Conservation (phyloP, 371 early-diverging fungal species). For the Rhizopus microsporus region DNA sequence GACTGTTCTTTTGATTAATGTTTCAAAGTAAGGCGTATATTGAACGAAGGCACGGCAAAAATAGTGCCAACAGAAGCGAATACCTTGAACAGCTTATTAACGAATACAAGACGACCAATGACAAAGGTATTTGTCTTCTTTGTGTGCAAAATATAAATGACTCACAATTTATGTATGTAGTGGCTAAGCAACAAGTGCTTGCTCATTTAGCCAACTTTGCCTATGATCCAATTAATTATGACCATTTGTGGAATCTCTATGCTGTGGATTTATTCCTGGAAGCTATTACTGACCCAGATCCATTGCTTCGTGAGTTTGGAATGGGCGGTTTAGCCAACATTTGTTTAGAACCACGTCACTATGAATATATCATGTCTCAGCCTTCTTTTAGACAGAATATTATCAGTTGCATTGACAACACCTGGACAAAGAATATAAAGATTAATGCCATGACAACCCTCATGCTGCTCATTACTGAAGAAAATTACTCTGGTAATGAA, state of each 20-base stretch:
- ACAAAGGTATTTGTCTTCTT: background rate
- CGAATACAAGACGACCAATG: constrained; percentile 40
- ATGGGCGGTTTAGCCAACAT: constrained; percentile 59
- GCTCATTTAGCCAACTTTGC: constrained; percentile 66
- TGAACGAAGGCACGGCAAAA: constrained; percentile 23
- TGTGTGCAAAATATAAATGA: constrained; percentile 7
- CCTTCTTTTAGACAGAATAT: constrained; percentile 21
- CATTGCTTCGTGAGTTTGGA: constrained; percentile 46
- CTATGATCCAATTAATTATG: constrained; percentile 62
- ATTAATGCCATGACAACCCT: constrained; percentile 47
- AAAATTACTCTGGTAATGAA: constrained; percentile 17
- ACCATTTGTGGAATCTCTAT: constrained; percentile 47
- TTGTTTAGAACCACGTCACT: constrained; percentile 42
- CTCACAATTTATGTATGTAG: constrained; percentile 17
- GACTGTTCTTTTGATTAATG: constrained; percentile 5
- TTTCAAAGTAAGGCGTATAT: constrained; percentile 30
- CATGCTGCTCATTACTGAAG: constrained; percentile 32
- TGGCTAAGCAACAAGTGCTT: constrained; percentile 54
- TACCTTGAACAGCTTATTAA: constrained; percentile 37
- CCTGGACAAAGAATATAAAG: constrained; percentile 21
- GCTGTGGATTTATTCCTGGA: constrained; percentile 50
- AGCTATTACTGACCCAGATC: constrained; percentile 32
- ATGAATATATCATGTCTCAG: constrained; percentile 35
- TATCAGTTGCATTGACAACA: constrained; percentile 18
- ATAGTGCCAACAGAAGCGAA: constrained; percentile 24